Conservation (phyloP, 495 filamentous ascomycete genomes). For the Lentithecium fluviatile region DNA sequence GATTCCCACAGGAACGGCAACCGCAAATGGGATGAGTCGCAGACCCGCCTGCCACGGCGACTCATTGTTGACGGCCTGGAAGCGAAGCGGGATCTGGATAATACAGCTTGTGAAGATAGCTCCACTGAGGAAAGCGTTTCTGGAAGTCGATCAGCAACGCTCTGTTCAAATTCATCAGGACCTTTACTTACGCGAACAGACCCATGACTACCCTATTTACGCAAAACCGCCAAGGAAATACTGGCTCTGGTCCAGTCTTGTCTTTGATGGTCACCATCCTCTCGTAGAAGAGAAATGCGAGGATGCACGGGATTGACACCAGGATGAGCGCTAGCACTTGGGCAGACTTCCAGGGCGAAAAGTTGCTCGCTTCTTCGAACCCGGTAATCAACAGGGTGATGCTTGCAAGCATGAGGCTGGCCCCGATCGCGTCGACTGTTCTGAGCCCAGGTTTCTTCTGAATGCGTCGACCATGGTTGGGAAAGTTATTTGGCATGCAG, state of each 20-base stretch:
- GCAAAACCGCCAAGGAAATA: conserved; percentile 30
- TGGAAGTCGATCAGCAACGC: background rate
- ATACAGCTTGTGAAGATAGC: conserved; percentile 7
- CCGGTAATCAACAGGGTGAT: conserved; percentile 24
- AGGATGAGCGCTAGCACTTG: conserved; percentile 7
- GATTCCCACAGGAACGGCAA: background rate
- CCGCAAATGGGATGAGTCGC: conserved; percentile 6
- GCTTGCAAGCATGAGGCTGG: conserved; percentile 7
- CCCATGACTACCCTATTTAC: conserved; percentile 14
- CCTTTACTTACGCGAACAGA: conserved; percentile 3
- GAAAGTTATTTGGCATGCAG: conserved; percentile 16
- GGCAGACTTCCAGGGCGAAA: conserved; percentile 18
- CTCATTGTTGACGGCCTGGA: conserved; percentile 9
- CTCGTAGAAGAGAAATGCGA: conserved; percentile 9
- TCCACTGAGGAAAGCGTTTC: conserved; percentile 16
- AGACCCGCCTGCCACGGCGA: conserved; percentile 4
- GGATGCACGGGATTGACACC: background rate
- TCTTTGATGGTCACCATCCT: conserved; percentile 2
- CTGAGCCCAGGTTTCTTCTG: background rate
- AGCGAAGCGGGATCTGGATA: conserved; percentile 20
- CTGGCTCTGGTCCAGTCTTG: conserved; percentile 4
- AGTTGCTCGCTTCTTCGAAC: conserved; percentile 22
- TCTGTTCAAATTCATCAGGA: background rate
- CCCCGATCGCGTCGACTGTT: conserved; percentile 22
- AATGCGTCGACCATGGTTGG: conserved; percentile 5